Percentiles rank a stretch among this genome's conserved stretches.
phyloP scores from a whole-genome alignment of 495 filamentous ascomycete species.

The Lophium mytilinum region DNA sequence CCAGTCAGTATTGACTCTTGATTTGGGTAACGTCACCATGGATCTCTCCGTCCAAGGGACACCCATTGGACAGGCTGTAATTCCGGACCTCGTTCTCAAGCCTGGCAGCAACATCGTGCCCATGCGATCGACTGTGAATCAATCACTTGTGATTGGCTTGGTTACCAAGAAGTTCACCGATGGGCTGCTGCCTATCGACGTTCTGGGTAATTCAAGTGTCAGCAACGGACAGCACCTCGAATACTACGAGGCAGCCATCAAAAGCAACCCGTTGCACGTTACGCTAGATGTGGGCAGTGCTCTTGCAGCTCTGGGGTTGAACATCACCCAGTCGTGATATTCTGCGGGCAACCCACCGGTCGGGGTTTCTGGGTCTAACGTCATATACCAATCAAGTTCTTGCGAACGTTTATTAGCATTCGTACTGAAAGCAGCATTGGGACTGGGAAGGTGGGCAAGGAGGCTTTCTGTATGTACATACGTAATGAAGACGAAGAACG shows the following conservation, averaged over 20 bases:
- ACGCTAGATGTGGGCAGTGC: conserved; percentile 39
- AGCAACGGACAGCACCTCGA: conserved; percentile 51
- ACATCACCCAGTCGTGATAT: not conserved
- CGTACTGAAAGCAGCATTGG: too few relatives aligned
- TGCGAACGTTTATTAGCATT: too few relatives aligned
- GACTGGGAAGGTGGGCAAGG: too few relatives aligned
- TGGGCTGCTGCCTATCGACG: conserved; percentile 51
- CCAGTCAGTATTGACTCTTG: conserved; percentile 54
- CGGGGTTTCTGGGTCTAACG: not conserved
- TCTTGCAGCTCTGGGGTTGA: conserved; percentile 16
- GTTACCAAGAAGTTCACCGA: conserved; percentile 40
- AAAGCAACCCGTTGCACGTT: conserved; percentile 33
- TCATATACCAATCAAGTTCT: too few relatives aligned
- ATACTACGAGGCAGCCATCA: conserved; percentile 52
- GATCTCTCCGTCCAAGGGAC: conserved; percentile 46
- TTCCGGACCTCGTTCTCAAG: conserved; percentile 49
- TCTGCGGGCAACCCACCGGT: not conserved
- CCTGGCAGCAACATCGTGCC: conserved; percentile 54
- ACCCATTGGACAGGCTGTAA: conserved; percentile 45
- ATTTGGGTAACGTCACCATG: conserved; percentile 59
- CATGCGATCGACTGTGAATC: conserved; percentile 48
- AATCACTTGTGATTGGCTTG: conserved; percentile 39
- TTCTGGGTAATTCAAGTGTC: conserved; percentile 49
- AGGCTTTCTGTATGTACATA: too few relatives aligned
- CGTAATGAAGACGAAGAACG: too few relatives aligned